These are phyloP conservation scores for Arabidopsis lyrata DNA, from an alignment of 441 rosid genomes.

Conservation along the genomic window DNA sequence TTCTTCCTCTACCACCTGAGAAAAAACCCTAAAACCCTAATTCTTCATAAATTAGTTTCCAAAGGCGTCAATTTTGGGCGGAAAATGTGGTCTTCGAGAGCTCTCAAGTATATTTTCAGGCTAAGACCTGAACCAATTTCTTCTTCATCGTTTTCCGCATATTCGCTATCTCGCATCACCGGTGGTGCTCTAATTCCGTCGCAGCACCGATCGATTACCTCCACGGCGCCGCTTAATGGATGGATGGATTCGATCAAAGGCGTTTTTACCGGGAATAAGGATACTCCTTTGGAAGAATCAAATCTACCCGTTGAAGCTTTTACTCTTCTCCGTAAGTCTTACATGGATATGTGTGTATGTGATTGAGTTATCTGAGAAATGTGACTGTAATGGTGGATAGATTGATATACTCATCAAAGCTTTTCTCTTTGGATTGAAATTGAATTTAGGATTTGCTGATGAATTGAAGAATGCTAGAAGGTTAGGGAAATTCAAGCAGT, in stretches of 20 bases:
- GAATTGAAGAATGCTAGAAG: constrained; percentile 75
- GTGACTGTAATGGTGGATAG: background rate
- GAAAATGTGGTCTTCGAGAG: constrained; percentile 42
- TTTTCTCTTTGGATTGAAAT: constrained; percentile 1
- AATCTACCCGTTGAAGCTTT: constrained; percentile 58
- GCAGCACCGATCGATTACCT: constrained; percentile 61
- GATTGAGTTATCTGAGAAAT: constrained; percentile 3
- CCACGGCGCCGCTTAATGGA: constrained; percentile 57
- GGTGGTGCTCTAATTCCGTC: constrained; percentile 34
- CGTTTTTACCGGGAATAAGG: constrained; percentile 75
- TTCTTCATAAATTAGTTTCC: background rate
- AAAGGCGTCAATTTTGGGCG: background rate
- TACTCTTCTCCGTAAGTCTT: constrained; percentile 71
- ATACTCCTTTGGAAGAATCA: constrained; percentile 49
- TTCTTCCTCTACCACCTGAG: constrained; percentile 28
- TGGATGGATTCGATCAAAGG: constrained; percentile 93
- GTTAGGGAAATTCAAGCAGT: constrained; percentile 77
- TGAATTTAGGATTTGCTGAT: constrained; percentile 72
- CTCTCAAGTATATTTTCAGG: constrained; percentile 24
- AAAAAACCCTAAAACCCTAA: constrained; percentile 36
- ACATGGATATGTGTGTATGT: constrained; percentile 11
- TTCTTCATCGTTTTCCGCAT: constrained; percentile 23
- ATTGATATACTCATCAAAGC: constrained; percentile 1
- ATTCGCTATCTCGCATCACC: constrained; percentile 33
- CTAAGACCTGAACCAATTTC: constrained; percentile 25